Evolutionary conservation across 768 basidiomycete genomes (phyloP).

Genomic region (Hortiboletus campestris): DNA sequence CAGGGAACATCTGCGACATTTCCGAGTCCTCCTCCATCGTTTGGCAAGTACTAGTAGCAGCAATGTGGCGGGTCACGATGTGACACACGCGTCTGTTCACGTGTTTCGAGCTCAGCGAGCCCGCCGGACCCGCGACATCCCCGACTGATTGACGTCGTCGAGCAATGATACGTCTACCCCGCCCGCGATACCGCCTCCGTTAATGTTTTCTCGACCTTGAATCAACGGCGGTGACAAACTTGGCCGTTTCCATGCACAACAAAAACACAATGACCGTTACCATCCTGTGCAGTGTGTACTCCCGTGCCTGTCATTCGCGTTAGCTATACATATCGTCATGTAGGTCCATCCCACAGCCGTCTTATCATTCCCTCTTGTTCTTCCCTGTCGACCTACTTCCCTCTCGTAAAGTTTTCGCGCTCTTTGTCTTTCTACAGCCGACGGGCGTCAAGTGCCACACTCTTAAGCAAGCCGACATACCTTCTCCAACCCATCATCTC

Average conservation of each 20-base stretch:
- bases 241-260: neutral
- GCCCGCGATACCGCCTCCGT: neutral
- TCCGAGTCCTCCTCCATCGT: constrained; percentile 70
- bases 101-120: constrained; percentile 1
- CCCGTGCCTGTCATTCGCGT: neutral
- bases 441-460: neutral
- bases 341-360: neutral
- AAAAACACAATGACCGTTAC: constrained; percentile 2
- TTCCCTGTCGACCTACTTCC: constrained; percentile 8
- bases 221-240: neutral
- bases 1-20: constrained; percentile 74
- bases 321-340: neutral
- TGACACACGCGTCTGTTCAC: constrained; percentile 2
- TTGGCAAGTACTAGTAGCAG: neutral
- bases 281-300: neutral
- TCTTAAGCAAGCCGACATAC: neutral
- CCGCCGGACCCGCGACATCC: neutral
- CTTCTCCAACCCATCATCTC: neutral
- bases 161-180: neutral
- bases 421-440: constrained; percentile 3
- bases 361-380: constrained; percentile 10
- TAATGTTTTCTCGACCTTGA: neutral
- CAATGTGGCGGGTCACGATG: neutral
- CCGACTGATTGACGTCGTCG: neutral
- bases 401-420: neutral